Base-by-base conservation (phyloP, 805 yeast species). In the Yarrowia sp. region DNA sequence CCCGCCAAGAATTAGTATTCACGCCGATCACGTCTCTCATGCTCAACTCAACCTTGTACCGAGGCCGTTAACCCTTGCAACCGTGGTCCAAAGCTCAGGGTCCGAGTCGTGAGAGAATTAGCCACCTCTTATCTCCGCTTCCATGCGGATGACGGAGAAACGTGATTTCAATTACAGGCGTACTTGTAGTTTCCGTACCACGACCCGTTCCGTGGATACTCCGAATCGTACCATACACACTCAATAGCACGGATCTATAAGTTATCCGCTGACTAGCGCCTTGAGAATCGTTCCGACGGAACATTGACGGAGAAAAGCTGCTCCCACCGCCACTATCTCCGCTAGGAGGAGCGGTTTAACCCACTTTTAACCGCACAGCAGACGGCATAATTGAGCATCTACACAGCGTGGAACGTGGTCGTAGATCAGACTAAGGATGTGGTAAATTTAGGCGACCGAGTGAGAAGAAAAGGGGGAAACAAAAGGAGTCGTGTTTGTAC, bases 31-130 rank as follows among this genome's bases (percentile, higher is more conserved):
- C 58, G 16, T 53, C 43, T 35, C 12, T 19, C 58, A 53, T 53
- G 58, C 58, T 53, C n/a, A 38, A 53, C 22, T 12, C 40, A 49
- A 53, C 42, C 43, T 53, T 53, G 42, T 38, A n/a, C 58, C 58
- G 58, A 53, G 58, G 58, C 43, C 58, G 58, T 53, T 53, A 53
- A 53, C 58, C 58, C 58, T 53, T 53, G 58, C 58, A 42, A 32
- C 16, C 3, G 9, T 22, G 14, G 38, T n/a, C 55, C n/a, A 26
- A n/a, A n/a, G 12, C 4, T 9, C 40, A 50, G 58, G 58, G 58
- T 19, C 58, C 58, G 58, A 53, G 58, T 53, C 56, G 7, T 35
- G 41, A 35, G 26, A 32, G 16, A 49, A n/a, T 32, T 49, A 32
- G 15, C 40, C 40, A 14, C 36, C 32, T 26, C 32, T 19, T 19